Conservation (phyloP, 345 rosid species). For the Alliaria petiolata region DNA sequence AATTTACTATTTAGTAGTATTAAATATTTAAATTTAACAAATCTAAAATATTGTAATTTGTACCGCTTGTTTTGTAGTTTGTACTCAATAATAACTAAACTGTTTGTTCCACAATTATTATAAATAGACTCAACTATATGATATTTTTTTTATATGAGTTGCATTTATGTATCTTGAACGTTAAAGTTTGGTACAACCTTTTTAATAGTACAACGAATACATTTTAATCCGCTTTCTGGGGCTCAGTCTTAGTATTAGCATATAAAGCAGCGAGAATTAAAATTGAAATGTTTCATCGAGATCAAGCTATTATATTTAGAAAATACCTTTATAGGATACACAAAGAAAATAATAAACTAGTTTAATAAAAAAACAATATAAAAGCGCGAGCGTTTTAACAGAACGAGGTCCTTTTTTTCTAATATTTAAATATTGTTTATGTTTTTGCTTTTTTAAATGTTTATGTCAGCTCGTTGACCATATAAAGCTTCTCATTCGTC, state of each 20-base stretch:
- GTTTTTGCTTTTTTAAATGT: conserved; percentile 19
- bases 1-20: too few relatives aligned
- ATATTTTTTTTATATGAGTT: not conserved
- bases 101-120: conserved; percentile 3
- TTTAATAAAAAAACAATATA: conserved; percentile 9
- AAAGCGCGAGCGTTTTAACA: conserved; percentile 33
- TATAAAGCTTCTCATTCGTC: conserved; percentile 28
- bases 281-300: conserved; percentile 7
- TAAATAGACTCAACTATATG: not conserved
- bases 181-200: conserved; percentile 26
- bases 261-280: conserved; percentile 25
- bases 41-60: too few relatives aligned
- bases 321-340: conserved; percentile 26
- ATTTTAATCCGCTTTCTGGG: conserved; percentile 10
- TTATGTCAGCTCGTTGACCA: conserved; percentile 41
- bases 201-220: conserved; percentile 18
- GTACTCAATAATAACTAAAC: too few relatives aligned
- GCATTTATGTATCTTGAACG: conserved; percentile 21
- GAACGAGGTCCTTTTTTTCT: conserved; percentile 12
- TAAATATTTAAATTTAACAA: too few relatives aligned
- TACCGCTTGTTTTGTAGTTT: too few relatives aligned
- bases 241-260: conserved; percentile 5
- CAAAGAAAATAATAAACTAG: not conserved
- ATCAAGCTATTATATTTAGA: conserved; percentile 16
- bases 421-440: not conserved